Percentiles rank a stretch among this genome's conserved stretches.
Evolutionary conservation across 1,139 yeast genomes (phyloP).

Genomic region (Pichia norvegensis): DNA sequence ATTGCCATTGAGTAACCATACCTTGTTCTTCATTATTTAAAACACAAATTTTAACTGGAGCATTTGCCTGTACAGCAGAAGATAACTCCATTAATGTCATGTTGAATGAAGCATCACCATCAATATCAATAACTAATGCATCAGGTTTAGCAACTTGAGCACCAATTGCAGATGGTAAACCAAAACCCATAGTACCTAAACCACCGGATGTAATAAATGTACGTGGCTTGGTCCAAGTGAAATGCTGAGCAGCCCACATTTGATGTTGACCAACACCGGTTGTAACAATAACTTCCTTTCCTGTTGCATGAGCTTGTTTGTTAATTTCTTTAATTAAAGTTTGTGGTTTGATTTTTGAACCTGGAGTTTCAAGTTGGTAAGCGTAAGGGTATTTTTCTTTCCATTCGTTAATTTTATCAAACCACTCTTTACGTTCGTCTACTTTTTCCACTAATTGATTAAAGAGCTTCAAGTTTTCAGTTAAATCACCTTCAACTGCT

Average conservation of each 20-base stretch:
- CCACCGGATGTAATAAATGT: constrained; percentile 97
- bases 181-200: constrained; percentile 97
- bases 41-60: constrained; percentile 83
- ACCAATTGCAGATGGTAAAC: constrained; percentile 96
- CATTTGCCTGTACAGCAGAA: constrained; percentile 87
- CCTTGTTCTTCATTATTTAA: constrained; percentile 98
- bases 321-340: constrained; percentile 77
- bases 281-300: constrained; percentile 76
- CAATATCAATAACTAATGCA: constrained; percentile 90
- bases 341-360: constrained; percentile 84
- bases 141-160: constrained; percentile 96
- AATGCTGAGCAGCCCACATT: constrained; percentile 99
- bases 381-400: constrained; percentile 78
- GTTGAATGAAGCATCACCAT: constrained; percentile 97
- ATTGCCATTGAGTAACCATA: constrained; percentile 99
- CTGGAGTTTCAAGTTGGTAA: constrained; percentile 71
- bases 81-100: constrained; percentile 93
- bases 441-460: constrained; percentile 63
- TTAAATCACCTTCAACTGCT: constrained; percentile 94
- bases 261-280: constrained; percentile 99
- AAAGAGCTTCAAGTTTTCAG: constrained; percentile 63
- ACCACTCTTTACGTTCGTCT: constrained; percentile 68
- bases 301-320: constrained; percentile 56
- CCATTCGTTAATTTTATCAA: constrained; percentile 67
- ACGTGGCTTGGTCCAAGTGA: constrained; percentile 87